Conservation (phyloP, 108 stramenopile species). For the Skeletonema grethae region DNA sequence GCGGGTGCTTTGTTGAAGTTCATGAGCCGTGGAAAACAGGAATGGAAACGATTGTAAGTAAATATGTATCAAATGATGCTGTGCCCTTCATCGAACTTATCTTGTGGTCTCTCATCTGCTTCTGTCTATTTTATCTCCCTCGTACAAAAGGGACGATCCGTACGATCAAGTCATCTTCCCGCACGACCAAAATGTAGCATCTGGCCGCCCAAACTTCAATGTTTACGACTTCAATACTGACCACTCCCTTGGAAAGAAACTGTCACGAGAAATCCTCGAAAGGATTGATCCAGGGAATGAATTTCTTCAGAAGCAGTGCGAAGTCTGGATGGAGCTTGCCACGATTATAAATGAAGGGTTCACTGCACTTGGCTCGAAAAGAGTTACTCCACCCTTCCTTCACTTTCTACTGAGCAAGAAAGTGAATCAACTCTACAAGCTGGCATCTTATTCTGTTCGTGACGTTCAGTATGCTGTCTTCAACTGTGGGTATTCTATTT, state of each 20-base stretch:
- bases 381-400: slow-evolving; percentile 48
- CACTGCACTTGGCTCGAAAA: slow-evolving; percentile 49
- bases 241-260: slow-evolving; percentile 8
- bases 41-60: slow-evolving; percentile 48
- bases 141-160: slow-evolving; percentile 37
- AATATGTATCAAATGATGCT: not conserved
- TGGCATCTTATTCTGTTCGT: slow-evolving; percentile 54
- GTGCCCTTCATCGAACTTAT: not conserved
- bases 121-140: too few species aligned
- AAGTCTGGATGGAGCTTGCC: slow-evolving; percentile 52
- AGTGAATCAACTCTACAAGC: slow-evolving; percentile 48
- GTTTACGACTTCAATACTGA: slow-evolving; percentile 51
- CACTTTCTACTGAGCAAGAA: slow-evolving; percentile 49
- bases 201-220: slow-evolving; percentile 39
- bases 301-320: slow-evolving; percentile 24
- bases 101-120: too few species aligned
- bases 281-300: slow-evolving; percentile 47
- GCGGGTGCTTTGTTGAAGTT: slow-evolving; percentile 60
- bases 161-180: slow-evolving; percentile 62
- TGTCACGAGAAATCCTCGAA: slow-evolving; percentile 31
- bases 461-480: slow-evolving; percentile 64
- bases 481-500: slow-evolving; percentile 45
- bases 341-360: slow-evolving; percentile 52
- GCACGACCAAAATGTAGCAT: slow-evolving; percentile 26
- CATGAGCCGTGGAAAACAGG: slow-evolving; percentile 54